phyloP scores from a whole-genome alignment of 2,329 filamentous ascomycete genomes.

The Paradendryphiella salina region DNA sequence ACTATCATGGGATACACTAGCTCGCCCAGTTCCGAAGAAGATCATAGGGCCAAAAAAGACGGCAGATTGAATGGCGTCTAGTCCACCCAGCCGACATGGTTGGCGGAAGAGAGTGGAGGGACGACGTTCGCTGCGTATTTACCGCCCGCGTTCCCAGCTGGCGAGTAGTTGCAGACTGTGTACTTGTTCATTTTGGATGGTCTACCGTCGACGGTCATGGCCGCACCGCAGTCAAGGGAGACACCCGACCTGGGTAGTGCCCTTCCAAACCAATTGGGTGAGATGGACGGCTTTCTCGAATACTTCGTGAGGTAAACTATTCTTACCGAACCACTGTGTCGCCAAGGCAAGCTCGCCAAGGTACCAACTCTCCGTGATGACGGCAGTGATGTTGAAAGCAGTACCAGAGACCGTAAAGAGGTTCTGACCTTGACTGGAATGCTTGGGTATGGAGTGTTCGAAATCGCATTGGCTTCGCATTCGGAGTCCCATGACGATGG shows the following conservation, averaged over 20 bases:
- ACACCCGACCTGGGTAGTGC: conserved; percentile 44
- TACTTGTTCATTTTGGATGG: conserved; percentile 34
- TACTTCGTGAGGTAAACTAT: conserved; percentile 55
- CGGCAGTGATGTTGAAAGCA: conserved; percentile 62
- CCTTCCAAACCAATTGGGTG: conserved; percentile 47
- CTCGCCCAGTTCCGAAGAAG: background rate
- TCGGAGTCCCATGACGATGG: conserved; percentile 70
- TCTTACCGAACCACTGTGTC: conserved; percentile 60
- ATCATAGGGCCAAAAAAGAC: background rate
- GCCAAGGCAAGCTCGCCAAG: conserved; percentile 71
- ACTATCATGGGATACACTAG: conserved; percentile 3
- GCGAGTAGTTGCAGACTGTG: conserved; percentile 87
- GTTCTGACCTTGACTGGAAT: conserved; percentile 81
- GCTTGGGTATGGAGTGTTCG: conserved; percentile 56
- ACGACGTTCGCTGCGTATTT: conserved; percentile 60
- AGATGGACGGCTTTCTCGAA: conserved; percentile 43
- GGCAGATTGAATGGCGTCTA: conserved; percentile 22
- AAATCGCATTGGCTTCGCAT: conserved; percentile 64
- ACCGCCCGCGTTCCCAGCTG: conserved; percentile 63
- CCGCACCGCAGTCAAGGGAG: conserved; percentile 36
- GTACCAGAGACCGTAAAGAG: conserved; percentile 69
- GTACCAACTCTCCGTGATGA: conserved; percentile 86
- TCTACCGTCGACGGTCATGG: conserved; percentile 28
- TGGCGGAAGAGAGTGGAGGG: conserved; percentile 37
- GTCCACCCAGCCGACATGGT: conserved; percentile 34